Evolutionary conservation across 768 basidiomycete genomes (phyloP), one percentile per base, ranked within the genome.

Genomic region (Piloderma croceum): DNA sequence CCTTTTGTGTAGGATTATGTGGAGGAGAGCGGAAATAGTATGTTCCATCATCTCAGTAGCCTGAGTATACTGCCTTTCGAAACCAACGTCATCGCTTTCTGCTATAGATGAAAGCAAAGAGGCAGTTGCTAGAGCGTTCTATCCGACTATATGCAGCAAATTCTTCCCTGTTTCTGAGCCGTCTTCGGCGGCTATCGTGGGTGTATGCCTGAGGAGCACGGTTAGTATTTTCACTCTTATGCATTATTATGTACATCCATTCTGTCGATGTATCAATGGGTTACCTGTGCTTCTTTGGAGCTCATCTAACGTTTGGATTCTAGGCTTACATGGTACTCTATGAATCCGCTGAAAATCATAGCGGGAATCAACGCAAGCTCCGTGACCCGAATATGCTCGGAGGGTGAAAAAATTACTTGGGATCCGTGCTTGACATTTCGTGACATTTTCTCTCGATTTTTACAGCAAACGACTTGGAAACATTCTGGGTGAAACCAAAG

Each of bases 271-370:
- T 60, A 32, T 10, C 53, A 42, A 23, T 21, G 23, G 17, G 27
- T 12, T 39, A 15, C 21, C 23, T 40, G 21, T 10, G 12, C 15
- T 22, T 13, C 9, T 12, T 43, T 35, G 19, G 27, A 31, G 38
- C 44, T 43, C 44, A 37, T 27, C 48, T 24, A 38, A 53, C 51
- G 55, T 50, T 56, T 44, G 42, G n/a, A 39, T 13, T 45, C 38
- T 34, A 19, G 39, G 82, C 81, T 70, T 72, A 9, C 81, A 73
- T 57, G 69, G 65, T 44, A 53, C 76, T 3, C 60, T 83, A 7
- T 69, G 64, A 10, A 79, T 79, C 39, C 65, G 65, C 7, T 67
- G 70, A 7, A 58, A 59, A 1, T 53, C 58, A 9, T 64, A 74
- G 36, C 44, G 54, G 41, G n/a, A 74, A 77, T 53, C 69, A 70